Conservation (phyloP, 257 asterid genomes). For the Verbascum thapsus region DNA sequence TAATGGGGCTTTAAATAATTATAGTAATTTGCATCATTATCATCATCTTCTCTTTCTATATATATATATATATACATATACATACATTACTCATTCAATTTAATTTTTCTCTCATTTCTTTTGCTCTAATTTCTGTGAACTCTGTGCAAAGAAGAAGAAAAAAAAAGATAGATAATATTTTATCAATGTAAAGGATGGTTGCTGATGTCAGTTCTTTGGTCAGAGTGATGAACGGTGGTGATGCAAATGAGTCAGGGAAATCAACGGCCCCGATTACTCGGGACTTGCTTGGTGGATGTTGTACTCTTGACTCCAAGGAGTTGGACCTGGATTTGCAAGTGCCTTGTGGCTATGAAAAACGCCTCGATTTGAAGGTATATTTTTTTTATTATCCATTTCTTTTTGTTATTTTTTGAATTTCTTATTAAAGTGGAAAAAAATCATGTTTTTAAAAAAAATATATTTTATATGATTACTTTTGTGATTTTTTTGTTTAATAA, state of each 20-base stretch:
- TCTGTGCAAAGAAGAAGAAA: background rate
- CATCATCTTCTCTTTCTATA: too few species aligned
- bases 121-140: background rate
- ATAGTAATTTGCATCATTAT: slow-evolving; percentile 27
- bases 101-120: slow-evolving; percentile 12
- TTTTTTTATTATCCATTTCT: background rate
- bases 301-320: slow-evolving; percentile 62
- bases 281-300: slow-evolving; percentile 75
- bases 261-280: slow-evolving; percentile 67
- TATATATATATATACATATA: too few species aligned
- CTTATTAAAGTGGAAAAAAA: too few species aligned
- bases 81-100: slow-evolving; percentile 25
- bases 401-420: background rate
- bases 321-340: slow-evolving; percentile 86
- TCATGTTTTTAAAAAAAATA: background rate
- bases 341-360: slow-evolving; percentile 87
- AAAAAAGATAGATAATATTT: slow-evolving; percentile 2
- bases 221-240: slow-evolving; percentile 56
- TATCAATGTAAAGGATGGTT: slow-evolving; percentile 46
- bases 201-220: slow-evolving; percentile 68
- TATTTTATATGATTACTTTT: background rate
- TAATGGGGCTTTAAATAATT: slow-evolving; percentile 32
- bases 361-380: slow-evolving; percentile 76
- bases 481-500: background rate
- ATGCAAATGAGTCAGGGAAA: slow-evolving; percentile 48